Evolutionary conservation across 2,329 filamentous ascomycete genomes (phyloP).

Genomic region (Aspergillus phoenicis): DNA sequence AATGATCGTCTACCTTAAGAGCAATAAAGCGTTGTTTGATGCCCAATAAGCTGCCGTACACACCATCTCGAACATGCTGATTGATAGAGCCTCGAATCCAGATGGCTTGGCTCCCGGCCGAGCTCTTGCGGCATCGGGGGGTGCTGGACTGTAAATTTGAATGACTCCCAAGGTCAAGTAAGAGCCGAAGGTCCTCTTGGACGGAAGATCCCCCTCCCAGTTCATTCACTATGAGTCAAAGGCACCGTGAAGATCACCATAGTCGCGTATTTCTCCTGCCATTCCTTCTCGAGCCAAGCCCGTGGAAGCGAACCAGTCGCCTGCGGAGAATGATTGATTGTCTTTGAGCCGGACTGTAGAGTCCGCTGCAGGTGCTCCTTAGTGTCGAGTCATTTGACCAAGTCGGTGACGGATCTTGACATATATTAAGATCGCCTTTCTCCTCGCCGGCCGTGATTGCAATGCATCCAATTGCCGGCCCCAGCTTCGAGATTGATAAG

Average conservation of each 20-base stretch:
- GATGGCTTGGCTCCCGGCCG: not conserved
- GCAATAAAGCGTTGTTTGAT: not conserved
- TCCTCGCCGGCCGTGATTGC: not conserved
- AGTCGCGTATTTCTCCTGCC: not conserved
- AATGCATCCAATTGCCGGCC: not conserved
- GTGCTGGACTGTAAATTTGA: not conserved
- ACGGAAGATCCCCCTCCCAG: no score
- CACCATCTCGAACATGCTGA: not conserved
- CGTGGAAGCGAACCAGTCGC: not conserved
- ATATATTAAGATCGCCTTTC: not conserved
- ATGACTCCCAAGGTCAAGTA: not conserved
- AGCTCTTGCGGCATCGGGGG: not conserved
- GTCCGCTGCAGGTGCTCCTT: no score
- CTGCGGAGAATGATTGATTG: not conserved
- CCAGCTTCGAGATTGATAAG: not conserved
- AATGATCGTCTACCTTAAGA: slow-evolving; percentile 4
- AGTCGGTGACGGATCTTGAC: not conserved
- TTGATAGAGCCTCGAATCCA: not conserved
- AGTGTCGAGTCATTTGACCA: not conserved
- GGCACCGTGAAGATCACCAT: not conserved
- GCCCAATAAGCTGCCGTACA: not conserved
- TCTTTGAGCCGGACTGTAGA: not conserved
- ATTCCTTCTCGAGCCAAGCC: not conserved
- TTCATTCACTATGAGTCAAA: not conserved
- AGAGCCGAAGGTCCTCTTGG: not conserved